Evolutionary conservation across 2,329 filamentous ascomycete species (phyloP).

Genomic region (Chalara sp.): DNA sequence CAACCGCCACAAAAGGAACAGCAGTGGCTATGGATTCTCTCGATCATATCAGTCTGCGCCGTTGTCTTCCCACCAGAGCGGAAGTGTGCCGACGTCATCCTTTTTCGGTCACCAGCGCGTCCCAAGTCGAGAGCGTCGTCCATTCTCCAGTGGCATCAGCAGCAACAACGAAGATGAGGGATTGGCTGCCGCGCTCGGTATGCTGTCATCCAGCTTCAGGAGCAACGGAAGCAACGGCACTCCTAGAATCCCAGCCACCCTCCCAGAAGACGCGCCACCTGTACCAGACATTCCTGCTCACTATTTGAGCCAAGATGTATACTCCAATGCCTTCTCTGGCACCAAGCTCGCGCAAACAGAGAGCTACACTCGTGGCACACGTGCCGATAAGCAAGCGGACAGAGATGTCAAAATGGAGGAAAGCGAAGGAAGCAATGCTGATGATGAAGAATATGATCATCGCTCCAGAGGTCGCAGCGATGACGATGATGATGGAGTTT

Average conservation of each 20-base stretch:
- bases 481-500: constrained; percentile 92
- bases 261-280: constrained; percentile 71
- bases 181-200: constrained; percentile 80
- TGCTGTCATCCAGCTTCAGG: constrained; percentile 85
- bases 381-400: constrained; percentile 44
- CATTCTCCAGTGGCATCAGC: constrained; percentile 72
- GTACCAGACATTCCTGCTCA: constrained; percentile 81
- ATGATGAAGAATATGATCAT: constrained; percentile 58
- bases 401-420: constrained; percentile 64
- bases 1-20: constrained; percentile 50
- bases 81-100: constrained; percentile 44
- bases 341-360: constrained; percentile 51
- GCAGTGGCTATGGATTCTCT: constrained; percentile 53
- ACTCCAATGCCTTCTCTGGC: constrained; percentile 50
- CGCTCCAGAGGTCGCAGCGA: constrained; percentile 62
- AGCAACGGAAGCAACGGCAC: constrained; percentile 40
- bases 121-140: constrained; percentile 68
- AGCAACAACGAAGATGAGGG: constrained; percentile 75
- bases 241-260: constrained; percentile 55
- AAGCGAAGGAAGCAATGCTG: constrained; percentile 53
- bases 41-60: constrained; percentile 74
- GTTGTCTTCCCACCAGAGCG: constrained; percentile 39
- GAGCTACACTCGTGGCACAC: constrained; percentile 50
- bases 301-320: constrained; percentile 57
- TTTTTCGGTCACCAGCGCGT: constrained; percentile 50